Evolutionary conservation across 2,329 filamentous ascomycete species (phyloP).

Genomic region (Talaromyces atroroseus): DNA sequence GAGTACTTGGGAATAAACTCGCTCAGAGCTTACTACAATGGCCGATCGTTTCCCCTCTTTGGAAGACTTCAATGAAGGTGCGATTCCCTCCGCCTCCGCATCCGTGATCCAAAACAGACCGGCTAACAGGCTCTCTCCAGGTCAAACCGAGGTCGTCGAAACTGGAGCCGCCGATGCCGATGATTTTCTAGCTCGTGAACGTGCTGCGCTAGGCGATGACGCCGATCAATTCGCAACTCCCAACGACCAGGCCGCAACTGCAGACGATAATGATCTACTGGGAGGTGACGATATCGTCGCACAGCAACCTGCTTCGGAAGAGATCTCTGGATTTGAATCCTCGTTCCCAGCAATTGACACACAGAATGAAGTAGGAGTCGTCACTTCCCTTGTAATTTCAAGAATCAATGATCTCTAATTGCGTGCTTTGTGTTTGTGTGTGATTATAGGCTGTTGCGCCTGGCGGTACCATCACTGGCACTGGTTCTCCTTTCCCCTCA

Average conservation of each 20-base stretch:
- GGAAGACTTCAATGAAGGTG: constrained; percentile 66
- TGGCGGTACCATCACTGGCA: constrained; percentile 74
- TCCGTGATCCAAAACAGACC: constrained; percentile 17
- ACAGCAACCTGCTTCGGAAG: constrained; percentile 29
- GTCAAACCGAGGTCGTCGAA: constrained; percentile 30
- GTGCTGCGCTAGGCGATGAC: constrained; percentile 84
- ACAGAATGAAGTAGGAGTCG: constrained; percentile 59
- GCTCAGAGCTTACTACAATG: constrained; percentile 46
- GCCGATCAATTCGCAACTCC: constrained; percentile 81
- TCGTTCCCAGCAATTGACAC: constrained; percentile 82
- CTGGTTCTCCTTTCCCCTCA: constrained; percentile 51
- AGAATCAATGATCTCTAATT: constrained; percentile 13
- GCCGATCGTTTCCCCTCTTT: constrained; percentile 73
- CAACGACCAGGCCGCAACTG: constrained; percentile 57
- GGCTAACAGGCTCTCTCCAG: constrained; percentile 25
- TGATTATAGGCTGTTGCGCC: constrained; percentile 64
- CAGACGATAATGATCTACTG: constrained; percentile 65
- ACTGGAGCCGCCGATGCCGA: constrained; percentile 53
- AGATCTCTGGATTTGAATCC: constrained; percentile 67
- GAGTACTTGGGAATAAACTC: constrained; percentile 1
- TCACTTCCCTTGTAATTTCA: not conserved
- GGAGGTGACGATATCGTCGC: constrained; percentile 44
- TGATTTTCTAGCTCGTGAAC: constrained; percentile 89
- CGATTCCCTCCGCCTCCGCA: constrained; percentile 9
- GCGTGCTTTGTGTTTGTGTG: constrained; percentile 7